Percentiles rank a stretch among this genome's conserved stretches.
These are phyloP conservation scores for Solanum hybrid DNA, from an alignment of 305 asterid genomes.

Conservation along the genomic window DNA sequence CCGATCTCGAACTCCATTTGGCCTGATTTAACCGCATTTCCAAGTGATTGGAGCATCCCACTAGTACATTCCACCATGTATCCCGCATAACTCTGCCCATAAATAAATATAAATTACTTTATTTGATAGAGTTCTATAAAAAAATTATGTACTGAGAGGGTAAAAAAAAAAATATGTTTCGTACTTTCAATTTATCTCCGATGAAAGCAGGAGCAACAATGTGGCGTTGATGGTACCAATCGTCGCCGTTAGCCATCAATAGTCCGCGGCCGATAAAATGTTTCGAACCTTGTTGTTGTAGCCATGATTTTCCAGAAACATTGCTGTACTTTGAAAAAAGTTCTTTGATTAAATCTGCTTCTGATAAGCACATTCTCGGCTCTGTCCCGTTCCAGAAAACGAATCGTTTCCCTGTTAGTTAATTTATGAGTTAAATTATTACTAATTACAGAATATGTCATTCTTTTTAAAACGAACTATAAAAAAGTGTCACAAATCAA, in stretches of 20 bases:
- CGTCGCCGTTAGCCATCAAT: slow-evolving; percentile 82
- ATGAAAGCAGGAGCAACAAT: slow-evolving; percentile 87
- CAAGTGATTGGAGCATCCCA: slow-evolving; percentile 40
- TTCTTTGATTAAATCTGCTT: slow-evolving; percentile 56
- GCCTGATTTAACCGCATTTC: slow-evolving; percentile 27
- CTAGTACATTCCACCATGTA: slow-evolving; percentile 75
- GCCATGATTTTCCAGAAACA: slow-evolving; percentile 75
- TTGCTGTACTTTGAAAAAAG: slow-evolving; percentile 54
- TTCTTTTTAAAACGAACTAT: not conserved
- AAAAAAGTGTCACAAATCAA: not conserved
- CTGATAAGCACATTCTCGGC: slow-evolving; percentile 75
- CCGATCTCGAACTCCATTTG: slow-evolving; percentile 65
- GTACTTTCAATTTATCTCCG: slow-evolving; percentile 73
- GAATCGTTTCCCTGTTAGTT: slow-evolving; percentile 54
- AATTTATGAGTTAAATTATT: not conserved
- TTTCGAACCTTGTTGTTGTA: slow-evolving; percentile 68
- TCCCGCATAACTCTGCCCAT: slow-evolving; percentile 55
- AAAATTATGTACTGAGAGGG: no score
- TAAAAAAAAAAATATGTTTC: no score
- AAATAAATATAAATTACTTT: not conserved
- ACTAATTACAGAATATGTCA: not conserved
- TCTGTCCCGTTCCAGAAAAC: slow-evolving; percentile 76
- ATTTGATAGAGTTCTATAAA: not conserved
- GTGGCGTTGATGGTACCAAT: slow-evolving; percentile 83
- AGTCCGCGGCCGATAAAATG: slow-evolving; percentile 83